phyloP scores from a whole-genome alignment of 164 flowering plant genomes.

The Vitis amurensis region DNA sequence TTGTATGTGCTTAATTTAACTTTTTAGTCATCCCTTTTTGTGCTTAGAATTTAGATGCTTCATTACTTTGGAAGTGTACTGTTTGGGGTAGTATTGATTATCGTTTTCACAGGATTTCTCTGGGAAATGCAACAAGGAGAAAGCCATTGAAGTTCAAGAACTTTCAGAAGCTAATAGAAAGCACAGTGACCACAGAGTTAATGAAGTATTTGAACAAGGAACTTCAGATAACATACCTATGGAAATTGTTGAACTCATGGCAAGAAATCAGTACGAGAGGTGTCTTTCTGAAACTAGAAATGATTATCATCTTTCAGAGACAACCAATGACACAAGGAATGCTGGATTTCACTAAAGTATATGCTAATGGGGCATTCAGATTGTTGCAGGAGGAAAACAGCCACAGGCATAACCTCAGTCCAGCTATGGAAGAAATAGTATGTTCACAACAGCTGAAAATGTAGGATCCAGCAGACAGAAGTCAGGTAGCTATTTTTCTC shows the following conservation, averaged over 20 bases:
- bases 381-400: conserved; percentile 19
- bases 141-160: conserved; percentile 16
- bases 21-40: no score
- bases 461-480: conserved; percentile 20
- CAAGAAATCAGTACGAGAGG: conserved; percentile 73
- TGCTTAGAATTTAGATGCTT: no score
- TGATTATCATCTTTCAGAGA: conserved; percentile 15
- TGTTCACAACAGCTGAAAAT: conserved; percentile 9
- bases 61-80: no score
- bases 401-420: conserved; percentile 15
- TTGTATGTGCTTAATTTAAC: no score
- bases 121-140: conserved; percentile 21
- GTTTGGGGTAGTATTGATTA: background rate
- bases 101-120: conserved; percentile 29
- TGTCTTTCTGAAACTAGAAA: conserved; percentile 39
- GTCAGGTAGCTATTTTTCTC: conserved; percentile 21
- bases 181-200: conserved; percentile 16
- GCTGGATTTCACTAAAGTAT: conserved; percentile 19
- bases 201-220: conserved; percentile 31
- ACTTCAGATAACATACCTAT: conserved; percentile 69
- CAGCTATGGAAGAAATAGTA: conserved; percentile 22
- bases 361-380: conserved; percentile 21
- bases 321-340: conserved; percentile 16
- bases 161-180: conserved; percentile 18
- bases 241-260: conserved; percentile 88